These are phyloP conservation scores for Marvania coccoides DNA, from an alignment of 139 green algal genomes.

Conservation along the genomic window DNA sequence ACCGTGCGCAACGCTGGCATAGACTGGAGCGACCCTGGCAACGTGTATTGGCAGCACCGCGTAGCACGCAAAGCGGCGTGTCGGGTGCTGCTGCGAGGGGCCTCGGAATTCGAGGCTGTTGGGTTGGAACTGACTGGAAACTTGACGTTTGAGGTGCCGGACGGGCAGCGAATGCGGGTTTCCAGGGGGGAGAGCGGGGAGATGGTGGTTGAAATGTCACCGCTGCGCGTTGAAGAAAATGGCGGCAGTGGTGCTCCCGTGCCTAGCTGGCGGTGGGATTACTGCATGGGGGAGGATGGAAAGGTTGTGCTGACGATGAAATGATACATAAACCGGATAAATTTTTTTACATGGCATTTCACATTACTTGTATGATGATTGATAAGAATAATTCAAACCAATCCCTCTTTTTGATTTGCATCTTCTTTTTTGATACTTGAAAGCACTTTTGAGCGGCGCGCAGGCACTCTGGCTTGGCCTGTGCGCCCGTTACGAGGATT, in stretches of 20 bases:
- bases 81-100: conserved; percentile 68
- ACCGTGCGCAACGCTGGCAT: conserved; percentile 78
- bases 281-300: conserved; percentile 20
- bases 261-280: conserved; percentile 55
- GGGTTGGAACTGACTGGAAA: conserved; percentile 39
- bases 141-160: conserved; percentile 68
- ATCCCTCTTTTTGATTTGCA: too few species aligned
- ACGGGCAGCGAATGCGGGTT: conserved; percentile 68
- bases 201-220: neutral
- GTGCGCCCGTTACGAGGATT: too few species aligned
- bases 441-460: too few species aligned
- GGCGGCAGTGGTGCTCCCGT: too few species aligned
- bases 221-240: too few species aligned
- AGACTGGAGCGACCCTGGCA: conserved; percentile 60
- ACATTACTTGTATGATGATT: too few species aligned
- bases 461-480: too few species aligned
- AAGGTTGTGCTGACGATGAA: conserved; percentile 16
- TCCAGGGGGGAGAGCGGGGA: conserved; percentile 5
- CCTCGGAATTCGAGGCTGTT: conserved; percentile 84
- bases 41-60: conserved; percentile 77
- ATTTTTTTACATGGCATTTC: too few species aligned
- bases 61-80: conserved; percentile 56
- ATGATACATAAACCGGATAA: too few species aligned
- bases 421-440: too few species aligned
- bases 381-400: too few species aligned